Evolutionary conservation across 257 asterid species (phyloP).

Genomic region (Mentha longifolia): DNA sequence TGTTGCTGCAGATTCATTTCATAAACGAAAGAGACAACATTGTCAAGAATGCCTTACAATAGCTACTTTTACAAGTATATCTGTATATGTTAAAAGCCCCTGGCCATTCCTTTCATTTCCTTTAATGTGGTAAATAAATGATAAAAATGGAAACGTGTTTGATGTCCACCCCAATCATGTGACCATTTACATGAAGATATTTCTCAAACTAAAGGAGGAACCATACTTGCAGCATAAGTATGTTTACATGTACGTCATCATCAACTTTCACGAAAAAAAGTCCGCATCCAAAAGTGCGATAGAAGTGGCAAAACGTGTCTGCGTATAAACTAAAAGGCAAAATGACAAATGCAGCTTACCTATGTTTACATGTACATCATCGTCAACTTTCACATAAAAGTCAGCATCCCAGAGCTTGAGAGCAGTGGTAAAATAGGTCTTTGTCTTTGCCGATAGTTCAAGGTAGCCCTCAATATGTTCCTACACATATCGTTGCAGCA

Average conservation of each 20-base stretch:
- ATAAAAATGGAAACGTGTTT: background rate
- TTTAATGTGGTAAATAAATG: background rate
- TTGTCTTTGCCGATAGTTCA: slow-evolving; percentile 90
- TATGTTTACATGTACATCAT: slow-evolving; percentile 90
- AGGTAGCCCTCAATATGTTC: slow-evolving; percentile 96
- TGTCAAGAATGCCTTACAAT: background rate
- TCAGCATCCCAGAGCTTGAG: slow-evolving; percentile 88
- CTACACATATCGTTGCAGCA: slow-evolving; percentile 38
- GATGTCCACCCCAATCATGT: background rate
- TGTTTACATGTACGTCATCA: slow-evolving; percentile 80
- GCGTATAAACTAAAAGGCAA: background rate
- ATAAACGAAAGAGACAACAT: slow-evolving; percentile 20
- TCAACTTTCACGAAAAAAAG: slow-evolving; percentile 76
- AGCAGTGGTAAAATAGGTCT: slow-evolving; percentile 77
- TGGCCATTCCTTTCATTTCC: background rate
- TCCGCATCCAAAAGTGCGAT: slow-evolving; percentile 80
- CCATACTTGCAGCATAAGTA: slow-evolving; percentile 45
- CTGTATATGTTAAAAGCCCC: background rate
- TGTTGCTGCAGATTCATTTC: slow-evolving; percentile 38
- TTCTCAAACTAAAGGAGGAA: background rate
- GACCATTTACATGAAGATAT: background rate
- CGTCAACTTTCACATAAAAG: slow-evolving; percentile 91
- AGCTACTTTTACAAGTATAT: background rate
- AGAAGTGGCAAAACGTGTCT: slow-evolving; percentile 31
- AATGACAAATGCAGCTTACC: slow-evolving; percentile 45